Percentiles rank a stretch among this genome's conserved stretches.
These are phyloP conservation scores for Dioscorea cayenensis DNA, from an alignment of 116 monocot genomes.

Conservation along the genomic window DNA sequence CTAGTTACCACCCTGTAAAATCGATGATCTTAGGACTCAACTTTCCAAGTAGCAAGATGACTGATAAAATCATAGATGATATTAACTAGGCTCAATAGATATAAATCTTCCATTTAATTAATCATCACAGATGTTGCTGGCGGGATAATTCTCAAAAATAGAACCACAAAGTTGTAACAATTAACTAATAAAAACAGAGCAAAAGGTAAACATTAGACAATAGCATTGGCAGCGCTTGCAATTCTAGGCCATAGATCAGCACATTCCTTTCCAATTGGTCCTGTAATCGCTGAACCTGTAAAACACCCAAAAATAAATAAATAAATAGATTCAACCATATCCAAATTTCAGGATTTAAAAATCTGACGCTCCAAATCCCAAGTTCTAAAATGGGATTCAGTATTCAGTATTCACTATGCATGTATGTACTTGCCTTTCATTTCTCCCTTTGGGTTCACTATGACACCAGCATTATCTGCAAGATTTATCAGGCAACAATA, in stretches of 20 bases:
- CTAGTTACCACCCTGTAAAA: too few species aligned
- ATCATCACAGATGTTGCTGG: too few species aligned
- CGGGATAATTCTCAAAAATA: too few species aligned
- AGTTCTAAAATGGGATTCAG: too few species aligned
- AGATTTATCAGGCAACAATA: background rate
- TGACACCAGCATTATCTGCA: slow-evolving; percentile 68
- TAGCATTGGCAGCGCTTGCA: slow-evolving; percentile 39
- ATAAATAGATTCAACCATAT: too few species aligned
- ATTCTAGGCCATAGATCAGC: slow-evolving; percentile 60
- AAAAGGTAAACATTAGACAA: slow-evolving; percentile 10
- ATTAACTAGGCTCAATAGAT: too few species aligned
- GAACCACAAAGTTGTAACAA: too few species aligned
- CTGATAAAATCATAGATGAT: too few species aligned
- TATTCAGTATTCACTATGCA: background rate
- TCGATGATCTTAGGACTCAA: too few species aligned
- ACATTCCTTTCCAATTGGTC: slow-evolving; percentile 55
- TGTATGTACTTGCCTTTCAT: slow-evolving; percentile 45
- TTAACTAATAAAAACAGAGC: too few species aligned
- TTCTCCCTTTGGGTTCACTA: slow-evolving; percentile 69
- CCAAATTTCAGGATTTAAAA: background rate
- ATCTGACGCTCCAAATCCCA: background rate
- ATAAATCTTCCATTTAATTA: too few species aligned
- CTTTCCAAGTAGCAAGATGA: too few species aligned
- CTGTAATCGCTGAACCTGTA: slow-evolving; percentile 49
- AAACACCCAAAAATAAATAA: background rate